Evolutionary conservation across 768 basidiomycete species (phyloP), one percentile per base, ranked within the genome.

Genomic region (Fibroporia radiculosa): DNA sequence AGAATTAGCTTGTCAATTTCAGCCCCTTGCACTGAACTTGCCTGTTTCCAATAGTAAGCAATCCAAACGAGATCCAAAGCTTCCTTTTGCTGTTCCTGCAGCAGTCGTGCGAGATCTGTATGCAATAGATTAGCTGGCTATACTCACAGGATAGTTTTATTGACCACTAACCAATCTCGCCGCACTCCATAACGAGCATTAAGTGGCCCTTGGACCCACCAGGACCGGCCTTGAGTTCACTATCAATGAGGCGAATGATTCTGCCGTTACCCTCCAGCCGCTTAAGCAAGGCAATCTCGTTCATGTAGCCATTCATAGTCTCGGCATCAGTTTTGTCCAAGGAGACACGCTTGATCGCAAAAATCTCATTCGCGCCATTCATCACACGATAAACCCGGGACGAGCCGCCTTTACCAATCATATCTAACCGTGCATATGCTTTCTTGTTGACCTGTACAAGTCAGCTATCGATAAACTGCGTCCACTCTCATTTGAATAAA

Each of bases 1-100:
- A n/a, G n/a, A n/a, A n/a, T n/a, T n/a, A 18, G 12, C 14, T 19
- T 3, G n/a, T n/a, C n/a, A n/a, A n/a, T n/a, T n/a, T n/a, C n/a
- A n/a, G n/a, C n/a, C n/a, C n/a, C n/a, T n/a, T n/a, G 28, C 8
- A 26, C n/a, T 6, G n/a, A 14, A 62, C 73, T 20, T 48, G 90
- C 93, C 78, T 98, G 95, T 58, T 96, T 88, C 92, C 93, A 99
- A 58, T 92, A 95, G 61, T 92, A 87, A 14, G 90, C 82, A 25
- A 97, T 77, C 79, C 93, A 95, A 45, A 93, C 86, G 77, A 93
- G 85, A 64, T 95, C 88, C 61, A 96, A 55, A 0, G 84, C 73
- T 56, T 92, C 82, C 54, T 81, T 85, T 63, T 83, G 75, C 62
- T 91, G 85, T 56, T 95, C 90, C 50, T 78, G 77, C 48, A 99